Percentiles rank a stretch among this genome's conserved stretches.
Conservation (phyloP, 1,284 basidiomycete genomes). For the Cryptococcus maquisensis region DNA sequence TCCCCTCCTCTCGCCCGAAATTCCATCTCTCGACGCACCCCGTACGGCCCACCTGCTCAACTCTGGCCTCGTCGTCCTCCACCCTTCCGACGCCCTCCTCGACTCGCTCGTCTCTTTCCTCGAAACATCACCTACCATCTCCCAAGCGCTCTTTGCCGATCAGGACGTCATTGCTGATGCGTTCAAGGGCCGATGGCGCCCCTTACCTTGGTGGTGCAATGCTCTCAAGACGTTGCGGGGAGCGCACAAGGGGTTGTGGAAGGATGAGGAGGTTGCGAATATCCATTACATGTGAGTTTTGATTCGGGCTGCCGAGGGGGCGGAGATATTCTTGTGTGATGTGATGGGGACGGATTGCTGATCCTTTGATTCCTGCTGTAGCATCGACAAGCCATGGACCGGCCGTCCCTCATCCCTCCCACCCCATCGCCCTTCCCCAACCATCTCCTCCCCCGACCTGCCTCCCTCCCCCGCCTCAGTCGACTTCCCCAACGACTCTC, state of each 20-base stretch:
- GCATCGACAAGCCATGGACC: constrained; percentile 48
- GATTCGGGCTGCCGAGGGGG: background rate
- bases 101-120: constrained; percentile 60
- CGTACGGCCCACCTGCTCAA: constrained; percentile 77
- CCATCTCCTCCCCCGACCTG: background rate
- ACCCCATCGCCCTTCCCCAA: background rate
- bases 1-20: constrained; percentile 48
- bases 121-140: constrained; percentile 62
- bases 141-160: constrained; percentile 77
- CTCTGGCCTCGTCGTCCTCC: constrained; percentile 79
- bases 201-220: constrained; percentile 52
- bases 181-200: constrained; percentile 59
- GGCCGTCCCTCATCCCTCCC: constrained; percentile 20
- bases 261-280: constrained; percentile 47
- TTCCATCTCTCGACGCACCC: constrained; percentile 56
- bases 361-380: constrained; percentile 5
- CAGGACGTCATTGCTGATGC: constrained; percentile 83
- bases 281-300: constrained; percentile 49
- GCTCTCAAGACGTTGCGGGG: constrained; percentile 51
- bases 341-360: background rate
- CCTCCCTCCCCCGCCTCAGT: constrained; percentile 4
- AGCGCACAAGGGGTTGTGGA: constrained; percentile 49
- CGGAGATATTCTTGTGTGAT: background rate
- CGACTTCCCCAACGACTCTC: background rate
- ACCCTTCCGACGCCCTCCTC: constrained; percentile 58